Conservation (phyloP, 2,329 filamentous ascomycete genomes). For the Trichoderma endophyticum region DNA sequence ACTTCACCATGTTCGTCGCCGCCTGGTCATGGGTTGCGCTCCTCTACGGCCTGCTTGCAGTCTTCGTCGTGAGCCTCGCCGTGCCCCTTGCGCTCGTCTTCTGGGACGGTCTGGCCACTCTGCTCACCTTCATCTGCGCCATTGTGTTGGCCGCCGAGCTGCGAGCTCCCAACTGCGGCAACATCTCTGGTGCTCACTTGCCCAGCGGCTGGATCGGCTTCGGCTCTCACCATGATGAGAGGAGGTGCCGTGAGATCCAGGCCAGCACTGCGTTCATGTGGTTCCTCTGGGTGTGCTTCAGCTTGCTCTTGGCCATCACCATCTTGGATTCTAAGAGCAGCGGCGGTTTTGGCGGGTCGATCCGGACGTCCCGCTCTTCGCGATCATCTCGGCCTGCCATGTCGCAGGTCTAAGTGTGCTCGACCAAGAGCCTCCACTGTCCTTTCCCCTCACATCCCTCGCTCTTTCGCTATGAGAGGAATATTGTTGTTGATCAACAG, state of each 20-base stretch:
- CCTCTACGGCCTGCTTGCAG: slow-evolving; percentile 58
- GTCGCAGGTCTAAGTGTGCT: slow-evolving; percentile 45
- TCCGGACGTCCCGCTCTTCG: slow-evolving; percentile 25
- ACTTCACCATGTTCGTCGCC: slow-evolving; percentile 68
- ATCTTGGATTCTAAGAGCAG: slow-evolving; percentile 50
- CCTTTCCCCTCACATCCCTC: background rate
- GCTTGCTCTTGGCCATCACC: slow-evolving; percentile 54
- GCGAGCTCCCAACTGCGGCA: slow-evolving; percentile 64
- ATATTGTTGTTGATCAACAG: background rate
- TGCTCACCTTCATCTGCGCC: slow-evolving; percentile 69
- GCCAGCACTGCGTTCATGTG: slow-evolving; percentile 73
- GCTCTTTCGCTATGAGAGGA: background rate
- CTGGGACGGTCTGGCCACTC: slow-evolving; percentile 56
- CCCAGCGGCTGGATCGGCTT: slow-evolving; percentile 57
- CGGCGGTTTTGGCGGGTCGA: slow-evolving; percentile 28
- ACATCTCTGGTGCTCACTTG: slow-evolving; percentile 37
- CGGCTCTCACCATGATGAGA: slow-evolving; percentile 55
- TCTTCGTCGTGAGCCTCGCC: slow-evolving; percentile 51
- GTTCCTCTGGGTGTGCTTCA: slow-evolving; percentile 68
- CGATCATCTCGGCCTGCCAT: slow-evolving; percentile 45
- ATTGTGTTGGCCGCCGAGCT: slow-evolving; percentile 70
- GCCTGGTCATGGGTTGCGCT: slow-evolving; percentile 63
- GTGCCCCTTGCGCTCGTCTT: slow-evolving; percentile 52
- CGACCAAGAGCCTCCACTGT: too few species aligned
- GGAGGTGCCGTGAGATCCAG: slow-evolving; percentile 73